Conservation (phyloP, 352 stramenopile species). For the Phytopythium helicoides region DNA sequence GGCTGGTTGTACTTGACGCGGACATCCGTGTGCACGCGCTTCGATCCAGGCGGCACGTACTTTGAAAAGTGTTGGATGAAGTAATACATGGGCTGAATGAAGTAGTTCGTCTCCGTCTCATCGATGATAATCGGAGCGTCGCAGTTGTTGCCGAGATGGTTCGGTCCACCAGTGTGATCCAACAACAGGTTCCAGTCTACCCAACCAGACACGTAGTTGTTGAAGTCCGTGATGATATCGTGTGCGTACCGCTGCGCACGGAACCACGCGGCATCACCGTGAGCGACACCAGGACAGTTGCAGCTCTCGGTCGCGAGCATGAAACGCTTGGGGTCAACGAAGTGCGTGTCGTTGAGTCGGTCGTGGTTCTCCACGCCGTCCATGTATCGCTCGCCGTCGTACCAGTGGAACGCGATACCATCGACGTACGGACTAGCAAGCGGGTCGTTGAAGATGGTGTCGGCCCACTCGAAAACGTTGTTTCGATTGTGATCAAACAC, state of each 20-base stretch:
- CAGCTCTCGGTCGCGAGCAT: too few relatives aligned
- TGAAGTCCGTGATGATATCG: slow-evolving; percentile 90
- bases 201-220: slow-evolving; percentile 87
- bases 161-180: slow-evolving; percentile 84
- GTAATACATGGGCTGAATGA: slow-evolving; percentile 89
- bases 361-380: too few relatives aligned
- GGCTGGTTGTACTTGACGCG: slow-evolving; percentile 42
- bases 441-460: too few relatives aligned
- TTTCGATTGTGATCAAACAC: too few relatives aligned
- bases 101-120: slow-evolving; percentile 60
- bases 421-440: too few relatives aligned
- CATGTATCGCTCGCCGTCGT: too few relatives aligned
- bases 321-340: too few relatives aligned
- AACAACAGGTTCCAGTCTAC: slow-evolving; percentile 93
- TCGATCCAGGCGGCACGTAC: slow-evolving; percentile 76
- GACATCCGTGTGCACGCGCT: slow-evolving; percentile 59
- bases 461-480: too few relatives aligned
- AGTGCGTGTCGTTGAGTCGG: too few relatives aligned
- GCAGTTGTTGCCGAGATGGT: slow-evolving; percentile 80
- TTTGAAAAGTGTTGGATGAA: slow-evolving; percentile 91
- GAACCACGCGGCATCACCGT: too few relatives aligned
- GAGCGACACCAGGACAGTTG: too few relatives aligned
- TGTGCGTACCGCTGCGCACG: slow-evolving; percentile 85
- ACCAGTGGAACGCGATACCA: too few relatives aligned
- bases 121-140: slow-evolving; percentile 81